Percentiles rank a stretch among this genome's conserved stretches.
These are phyloP conservation scores for Geotrichum cucujoidarum DNA, from an alignment of 1,139 yeast genomes.

Conservation along the genomic window DNA sequence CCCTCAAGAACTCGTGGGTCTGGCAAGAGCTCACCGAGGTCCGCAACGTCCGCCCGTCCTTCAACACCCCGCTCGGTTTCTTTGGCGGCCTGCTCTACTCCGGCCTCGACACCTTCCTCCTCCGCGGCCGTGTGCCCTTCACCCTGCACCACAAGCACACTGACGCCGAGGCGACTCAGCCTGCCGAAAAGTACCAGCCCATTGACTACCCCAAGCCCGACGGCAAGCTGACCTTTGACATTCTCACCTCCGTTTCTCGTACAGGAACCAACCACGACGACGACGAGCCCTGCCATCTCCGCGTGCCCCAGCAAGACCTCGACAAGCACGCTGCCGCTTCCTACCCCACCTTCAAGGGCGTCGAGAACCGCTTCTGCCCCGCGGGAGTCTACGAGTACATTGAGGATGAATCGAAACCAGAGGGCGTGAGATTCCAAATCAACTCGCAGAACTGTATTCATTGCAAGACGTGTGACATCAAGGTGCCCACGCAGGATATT, in stretches of 20 bases:
- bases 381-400: constrained; percentile 97
- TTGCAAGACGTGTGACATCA: constrained; percentile 96
- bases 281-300: constrained; percentile 83
- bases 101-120: constrained; percentile 74
- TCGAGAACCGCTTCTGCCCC: constrained; percentile 91
- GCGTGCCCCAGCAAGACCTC: constrained; percentile 66
- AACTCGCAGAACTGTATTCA: constrained; percentile 96
- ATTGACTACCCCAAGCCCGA: constrained; percentile 94
- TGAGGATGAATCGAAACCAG: constrained; percentile 52
- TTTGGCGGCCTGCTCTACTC: constrained; percentile 79
- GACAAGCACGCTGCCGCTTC: constrained; percentile 60
- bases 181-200: constrained; percentile 59
- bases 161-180: constrained; percentile 66
- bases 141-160: constrained; percentile 67
- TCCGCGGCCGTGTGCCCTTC: constrained; percentile 82
- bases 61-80: constrained; percentile 64
- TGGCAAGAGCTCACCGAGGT: constrained; percentile 73
- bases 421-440: constrained; percentile 81
- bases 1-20: constrained; percentile 76
- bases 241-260: constrained; percentile 85
- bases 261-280: constrained; percentile 96
- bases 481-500: constrained; percentile 91
- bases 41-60: constrained; percentile 88
- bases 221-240: constrained; percentile 81
- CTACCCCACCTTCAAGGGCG: constrained; percentile 74